Base-by-base conservation (phyloP, 371 early-diverging fungal genomes). In the Parasitella parasitica region DNA sequence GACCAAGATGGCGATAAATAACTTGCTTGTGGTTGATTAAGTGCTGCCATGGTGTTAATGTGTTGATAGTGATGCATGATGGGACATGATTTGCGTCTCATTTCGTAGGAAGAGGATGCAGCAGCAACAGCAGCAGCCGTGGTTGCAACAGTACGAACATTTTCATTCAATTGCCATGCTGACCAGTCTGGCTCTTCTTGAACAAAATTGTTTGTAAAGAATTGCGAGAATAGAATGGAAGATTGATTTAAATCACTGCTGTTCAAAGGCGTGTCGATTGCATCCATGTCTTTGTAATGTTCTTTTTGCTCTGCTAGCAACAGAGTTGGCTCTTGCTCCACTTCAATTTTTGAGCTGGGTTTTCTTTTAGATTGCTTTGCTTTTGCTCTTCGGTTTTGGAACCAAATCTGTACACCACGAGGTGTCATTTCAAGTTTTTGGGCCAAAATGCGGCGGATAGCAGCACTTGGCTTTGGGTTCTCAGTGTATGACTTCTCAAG, bases 361-460 rank as follows among this genome's bases (percentile, higher is more conserved):
- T 63, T 74, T 53, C 70, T 62, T 54, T 68, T 62, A 37, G 72
- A 67, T 39, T 72, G 32, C 41, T 78, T 78, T 32, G 74, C 79
- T 77, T 96, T 97, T 41, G 96, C 96, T 55, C 99, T 85, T 58
- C 95, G 86, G 81, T 98, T 98, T 75, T 98, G 99, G 77, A 98
- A 98, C 99, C 99, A 97, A 57, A 97, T 92, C 73, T 98, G 96
- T 39, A 98, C 92, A 57, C 89, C 89, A 49, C 97, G 84, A 15
- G 89, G 88, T 34, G 94, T 91, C 96, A 97, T 96, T 56, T 86
- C 78, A 12, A 97, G 79, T 57, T 82, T 80, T 38, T 76, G 80
- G 1, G 93, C 92, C 20, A 97, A 86, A 20, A 70, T 69, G 35
- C 83, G 76, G 32, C 90, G 87, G 18, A 84, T 74, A 26, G 80